Base-by-base conservation (phyloP, 1,139 yeast species). In the Scheffersomyces quercinus region DNA sequence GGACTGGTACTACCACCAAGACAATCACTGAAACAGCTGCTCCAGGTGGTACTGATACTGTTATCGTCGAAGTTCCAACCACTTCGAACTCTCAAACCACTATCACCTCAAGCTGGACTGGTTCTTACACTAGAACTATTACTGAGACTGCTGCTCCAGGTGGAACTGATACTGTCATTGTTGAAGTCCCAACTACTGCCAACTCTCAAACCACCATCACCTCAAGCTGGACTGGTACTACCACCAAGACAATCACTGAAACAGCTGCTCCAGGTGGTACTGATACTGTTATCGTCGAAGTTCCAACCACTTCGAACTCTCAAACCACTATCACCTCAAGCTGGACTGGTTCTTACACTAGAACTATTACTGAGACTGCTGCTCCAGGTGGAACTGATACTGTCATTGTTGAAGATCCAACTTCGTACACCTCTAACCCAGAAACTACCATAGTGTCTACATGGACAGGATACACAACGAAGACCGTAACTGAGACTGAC, bases 371-470 rank as follows among this genome's bases (percentile, higher is more conserved):
- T 10, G n/a, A 29, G n/a, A 44, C 37, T 13, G 38, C 42, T 20
- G 42, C 39, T 24, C 45, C 39, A 2, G 52, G 42, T 8, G 39
- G 46, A 29, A 40, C 46, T 8, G 42, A 28, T 5, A 46, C 53
- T 9, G 51, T 48, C 1, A 20, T 38, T 11, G 35, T 44, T 14
- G 46, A 46, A 11, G 40, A 34, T 12, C 46, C 48, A 12, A 28
- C 33, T 32, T 56, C 46, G 45, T 48, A 45, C 46, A 43, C 38
- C 7, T 14, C 12, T 12, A 52, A 20, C 43, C 55, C 58, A 41
- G 40, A 35, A 43, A 53, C 47, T 44, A 44, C 31, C 39, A 16
- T 16, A 16, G 20, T 16, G 6, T 16, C 20, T 11, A 53, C 40
- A 35, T 55, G 42, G 46, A 39, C 46, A 31, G 50, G 48, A 11